These are phyloP conservation scores for Aspergillus proliferans DNA, from an alignment of 2,329 filamentous ascomycete species.

Conservation along the genomic window DNA sequence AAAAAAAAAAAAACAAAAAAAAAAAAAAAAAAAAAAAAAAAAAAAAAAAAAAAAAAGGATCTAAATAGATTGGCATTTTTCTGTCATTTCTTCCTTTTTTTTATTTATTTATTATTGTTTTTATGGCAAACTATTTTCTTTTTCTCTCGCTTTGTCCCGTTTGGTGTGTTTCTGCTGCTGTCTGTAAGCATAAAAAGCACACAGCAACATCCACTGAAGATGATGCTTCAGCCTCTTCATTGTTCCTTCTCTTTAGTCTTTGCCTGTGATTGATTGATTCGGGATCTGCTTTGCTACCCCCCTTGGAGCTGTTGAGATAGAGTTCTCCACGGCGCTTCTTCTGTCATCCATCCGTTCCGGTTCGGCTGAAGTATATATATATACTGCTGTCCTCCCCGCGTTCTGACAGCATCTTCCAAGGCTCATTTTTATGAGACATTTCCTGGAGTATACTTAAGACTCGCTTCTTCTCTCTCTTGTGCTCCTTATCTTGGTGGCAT, in stretches of 20 bases:
- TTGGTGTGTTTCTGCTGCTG: not conserved
- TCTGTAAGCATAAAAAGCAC: slow-evolving; percentile 7
- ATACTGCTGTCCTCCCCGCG: not conserved
- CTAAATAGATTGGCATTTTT: not conserved
- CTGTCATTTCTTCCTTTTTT: slow-evolving; percentile 3
- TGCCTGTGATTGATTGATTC: not conserved
- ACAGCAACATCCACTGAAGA: not conserved
- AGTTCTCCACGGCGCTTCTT: not conserved
- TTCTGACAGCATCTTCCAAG: not conserved
- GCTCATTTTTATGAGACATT: not conserved
- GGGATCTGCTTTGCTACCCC: not conserved
- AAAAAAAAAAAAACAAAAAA: not conserved
- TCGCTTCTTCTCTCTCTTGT: not conserved
- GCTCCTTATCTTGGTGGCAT: not conserved
- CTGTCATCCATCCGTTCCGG: not conserved
- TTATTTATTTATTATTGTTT: not conserved
- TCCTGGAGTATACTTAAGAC: not conserved
- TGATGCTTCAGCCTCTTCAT: slow-evolving; percentile 1
- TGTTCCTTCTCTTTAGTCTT: not conserved
- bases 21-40: not conserved
- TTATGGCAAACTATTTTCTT: not conserved
- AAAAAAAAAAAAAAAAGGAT: not conserved
- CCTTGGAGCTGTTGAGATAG: not conserved
- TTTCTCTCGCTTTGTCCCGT: slow-evolving; percentile 2
- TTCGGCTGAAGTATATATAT: not conserved